Base-by-base conservation (phyloP, 208 protist species). In the Wallacemonas rigidus region DNA sequence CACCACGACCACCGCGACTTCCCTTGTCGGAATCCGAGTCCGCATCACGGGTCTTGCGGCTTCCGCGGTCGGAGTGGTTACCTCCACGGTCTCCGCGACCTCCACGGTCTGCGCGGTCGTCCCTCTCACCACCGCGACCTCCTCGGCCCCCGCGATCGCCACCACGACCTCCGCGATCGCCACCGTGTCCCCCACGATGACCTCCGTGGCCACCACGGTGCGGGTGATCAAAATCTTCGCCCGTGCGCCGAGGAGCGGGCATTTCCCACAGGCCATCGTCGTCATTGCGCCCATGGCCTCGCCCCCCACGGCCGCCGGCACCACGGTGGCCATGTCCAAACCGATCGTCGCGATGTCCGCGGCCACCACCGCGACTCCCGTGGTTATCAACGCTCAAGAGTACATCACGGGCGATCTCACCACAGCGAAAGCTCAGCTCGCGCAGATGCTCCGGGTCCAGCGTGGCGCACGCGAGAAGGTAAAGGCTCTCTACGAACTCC, bases 381-480 rank as follows among this genome's bases (percentile, higher is more conserved):
- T 76, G 58, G 41, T 61, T 40, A 2, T 73, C 68, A 35, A 65
- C 60, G 43, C 43, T 65, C 43, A 75, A 43, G 53, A 75, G 36
- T 11, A 72, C 55, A 17, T 72, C 75, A 62, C 65, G 64, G 15
- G 67, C 73, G 55, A 74, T 73, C 39, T 77, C 67, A 26, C 67
- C 55, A 17, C 53, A 51, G 11, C 64, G 65, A 36, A 72, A 71
- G 64, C 78, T 74, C 6, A 88, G 80, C 65, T 83, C 69, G 8
- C 67, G 57, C 44, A 83, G 68, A 56, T 73, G 58, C 43, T 77
- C 61, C 15, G 69, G 75, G 53, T 80, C 75, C 15, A 86, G 80
- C 36, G 76, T 73, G 53, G 75, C 60, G 54, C 74, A 76, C n/a
- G 80, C 71, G 14, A 86, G 75, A 43, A 75, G 67, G 53, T 79